Percentiles rank a stretch among this genome's conserved stretches.
phyloP scores from a whole-genome alignment of 2,329 filamentous ascomycete genomes.

The Esteya vermicola region DNA sequence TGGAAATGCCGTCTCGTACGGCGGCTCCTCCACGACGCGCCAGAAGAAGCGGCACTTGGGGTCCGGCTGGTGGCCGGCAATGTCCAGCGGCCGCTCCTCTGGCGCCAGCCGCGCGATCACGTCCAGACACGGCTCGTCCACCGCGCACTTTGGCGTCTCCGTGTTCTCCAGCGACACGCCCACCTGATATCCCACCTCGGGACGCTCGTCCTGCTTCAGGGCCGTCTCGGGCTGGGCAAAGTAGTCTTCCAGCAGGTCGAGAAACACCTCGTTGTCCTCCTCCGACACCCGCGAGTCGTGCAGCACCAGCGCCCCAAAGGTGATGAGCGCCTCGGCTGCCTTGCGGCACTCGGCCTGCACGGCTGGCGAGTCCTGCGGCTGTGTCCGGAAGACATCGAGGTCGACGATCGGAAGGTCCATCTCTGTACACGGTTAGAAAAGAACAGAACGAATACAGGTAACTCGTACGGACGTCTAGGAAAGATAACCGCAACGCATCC shows the following conservation, averaged over 20 bases:
- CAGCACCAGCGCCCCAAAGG: constrained; percentile 44
- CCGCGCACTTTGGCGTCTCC: constrained; percentile 48
- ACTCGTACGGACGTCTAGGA: too few species aligned
- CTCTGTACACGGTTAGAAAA: too few species aligned
- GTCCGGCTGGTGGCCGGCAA: constrained; percentile 39
- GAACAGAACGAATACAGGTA: too few species aligned
- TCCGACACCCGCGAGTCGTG: constrained; percentile 45
- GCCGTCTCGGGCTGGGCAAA: constrained; percentile 37
- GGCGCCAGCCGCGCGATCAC: constrained; percentile 40
- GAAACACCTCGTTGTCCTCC: constrained; percentile 38
- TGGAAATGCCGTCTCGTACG: constrained; percentile 40
- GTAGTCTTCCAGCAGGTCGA: constrained; percentile 51
- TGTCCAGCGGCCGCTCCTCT: constrained; percentile 41
- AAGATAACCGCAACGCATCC: too few species aligned
- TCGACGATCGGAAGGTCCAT: constrained; percentile 49
- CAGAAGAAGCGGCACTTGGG: constrained; percentile 52
- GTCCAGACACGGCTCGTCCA: constrained; percentile 44
- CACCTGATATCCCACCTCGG: constrained; percentile 44
- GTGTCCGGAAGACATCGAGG: constrained; percentile 39
- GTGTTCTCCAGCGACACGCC: constrained; percentile 50
- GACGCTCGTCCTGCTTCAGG: constrained; percentile 37
- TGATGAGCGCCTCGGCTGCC: constrained; percentile 41
- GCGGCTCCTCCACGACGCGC: constrained; percentile 40
- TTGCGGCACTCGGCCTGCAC: constrained; percentile 36
- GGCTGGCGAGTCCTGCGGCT: constrained; percentile 24